Base-by-base conservation (phyloP, 441 rosid genomes). In the Mallotus repandus region DNA sequence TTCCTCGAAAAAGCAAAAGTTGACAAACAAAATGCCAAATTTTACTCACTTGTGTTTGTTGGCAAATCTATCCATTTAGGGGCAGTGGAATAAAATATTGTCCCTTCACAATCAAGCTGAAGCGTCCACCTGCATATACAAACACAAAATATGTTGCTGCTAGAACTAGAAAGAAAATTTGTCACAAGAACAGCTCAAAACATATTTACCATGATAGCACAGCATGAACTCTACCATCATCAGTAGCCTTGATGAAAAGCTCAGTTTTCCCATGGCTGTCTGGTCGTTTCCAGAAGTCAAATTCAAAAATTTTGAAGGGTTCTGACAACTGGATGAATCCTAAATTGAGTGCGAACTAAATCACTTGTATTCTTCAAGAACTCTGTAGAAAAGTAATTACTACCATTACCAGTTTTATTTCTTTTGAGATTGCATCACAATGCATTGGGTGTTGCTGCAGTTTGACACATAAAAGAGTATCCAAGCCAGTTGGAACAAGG, bases 241-340 rank as follows among this genome's bases (percentile, higher is more conserved):
- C 45, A 22, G 73, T 84, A 48, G 93, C 88, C 87, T 88, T 86
- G 73, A 92, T 79, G 64, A 46, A 81, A 78, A 90, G 65, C 74
- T 88, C 81, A 69, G 82, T 79, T 73, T 92, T 88, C 55, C 94
- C 84, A 57, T 78, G 81, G 81, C 92, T 90, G 60, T 85, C 90
- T 71, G 98, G 97, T 75, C 93, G 85, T 89, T 87, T 93, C 94
- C 98, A 92, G 74, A 96, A 93, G 85, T 92, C 97, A 84, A 93
- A 89, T 84, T 91, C 97, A 85, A 93, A 92, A 81, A 91, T 75
- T 84, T 84, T 84, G 89, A 90, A 87, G 70, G 98, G 98, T 78
- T 93, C 90, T 80, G 99, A 96, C 77, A 93, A 81, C 98, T 93
- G 94, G 78, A 89, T 78, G 60, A 81, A 84, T 77, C 82, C 76